Base-by-base conservation (phyloP, 306 rosid species). In the Inga leiocalycina region DNA sequence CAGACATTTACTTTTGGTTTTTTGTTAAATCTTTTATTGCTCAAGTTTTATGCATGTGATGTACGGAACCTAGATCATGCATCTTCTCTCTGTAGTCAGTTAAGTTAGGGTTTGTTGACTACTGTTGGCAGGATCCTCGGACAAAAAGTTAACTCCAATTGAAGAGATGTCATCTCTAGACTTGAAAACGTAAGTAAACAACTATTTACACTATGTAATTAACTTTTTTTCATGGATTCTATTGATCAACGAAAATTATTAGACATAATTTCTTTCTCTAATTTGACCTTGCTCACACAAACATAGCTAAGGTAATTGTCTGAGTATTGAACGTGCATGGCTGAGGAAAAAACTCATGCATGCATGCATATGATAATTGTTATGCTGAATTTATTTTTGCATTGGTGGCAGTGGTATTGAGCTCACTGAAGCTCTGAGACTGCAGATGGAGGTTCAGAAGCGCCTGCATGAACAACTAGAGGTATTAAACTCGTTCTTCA, bases 391-490 rank as follows among this genome's bases (percentile, higher is more conserved):
- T 80, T 67, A 72, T 10, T 49, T 48, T 45, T 82, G 75, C 68
- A 73, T 43, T 77, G 70, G 80, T 83, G 70, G 71, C 94, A 97
- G 99, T 76, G 92, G 99, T 66, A 90, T 94, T 17, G 95, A 94
- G 89, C 91, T 97, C 72, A 97, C 99, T 54, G 99, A 97, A 86
- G 99, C 99, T 84, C 91, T 97, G 85, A 89, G 98, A 20, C n/a
- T 97, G 91, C 98, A 97, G 90, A 94, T 97, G 98, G 99, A 97
- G 88, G 98, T 97, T 84, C 99, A 97, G 90, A 97, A 97, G 89
- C 91, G 89, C 83, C 87, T 97, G 84, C 99, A 97, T 46, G 98
- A 97, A 84, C 99, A 97, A 82, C 99, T 97, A 70, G 99, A 97
- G 97, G 99, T 97, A 76, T 83, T 82, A 41, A 79, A 85, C 59